phyloP scores from a whole-genome alignment of 495 filamentous ascomycete genomes.

The Neurospora pannonica region DNA sequence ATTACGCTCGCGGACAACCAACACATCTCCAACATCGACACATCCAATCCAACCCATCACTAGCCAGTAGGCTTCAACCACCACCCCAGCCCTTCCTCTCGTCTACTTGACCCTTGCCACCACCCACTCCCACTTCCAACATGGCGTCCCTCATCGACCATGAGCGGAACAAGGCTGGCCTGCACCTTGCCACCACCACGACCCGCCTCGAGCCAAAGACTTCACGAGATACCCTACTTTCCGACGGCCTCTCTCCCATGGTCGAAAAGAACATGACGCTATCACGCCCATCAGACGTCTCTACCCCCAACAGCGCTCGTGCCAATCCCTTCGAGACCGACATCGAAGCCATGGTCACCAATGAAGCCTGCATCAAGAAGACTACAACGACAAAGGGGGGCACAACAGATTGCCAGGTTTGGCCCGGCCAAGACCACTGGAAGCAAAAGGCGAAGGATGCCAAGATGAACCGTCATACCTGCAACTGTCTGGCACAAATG shows the following conservation, averaged over 20 bases:
- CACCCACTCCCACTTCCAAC: not conserved
- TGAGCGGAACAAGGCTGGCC: constrained; percentile 20
- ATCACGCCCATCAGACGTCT: constrained; percentile 24
- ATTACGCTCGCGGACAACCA: not conserved
- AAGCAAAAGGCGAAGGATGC: constrained; percentile 36
- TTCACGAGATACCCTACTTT: constrained; percentile 19
- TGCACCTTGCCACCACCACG: constrained; percentile 24
- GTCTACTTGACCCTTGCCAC: not conserved
- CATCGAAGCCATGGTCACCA: constrained; percentile 36
- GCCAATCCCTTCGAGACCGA: constrained; percentile 39
- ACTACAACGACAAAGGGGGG: constrained; percentile 22
- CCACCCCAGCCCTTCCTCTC: not conserved
- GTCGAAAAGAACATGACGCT: constrained; percentile 18
- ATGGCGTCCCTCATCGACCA: constrained; percentile 19
- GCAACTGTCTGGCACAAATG: constrained; percentile 32
- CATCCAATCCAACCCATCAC: not conserved
- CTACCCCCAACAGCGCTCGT: constrained; percentile 26
- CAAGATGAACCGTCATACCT: constrained; percentile 34
- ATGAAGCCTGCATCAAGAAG: constrained; percentile 19
- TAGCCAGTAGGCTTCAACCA: not conserved
- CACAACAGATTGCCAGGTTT: constrained; percentile 34
- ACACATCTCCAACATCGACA: not conserved
- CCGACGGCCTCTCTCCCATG: constrained; percentile 15
- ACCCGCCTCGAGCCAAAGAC: constrained; percentile 12
- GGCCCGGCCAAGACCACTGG: constrained; percentile 44